phyloP scores from a whole-genome alignment of 371 early-diverging fungal species.

The Haplosporangium sp. region DNA sequence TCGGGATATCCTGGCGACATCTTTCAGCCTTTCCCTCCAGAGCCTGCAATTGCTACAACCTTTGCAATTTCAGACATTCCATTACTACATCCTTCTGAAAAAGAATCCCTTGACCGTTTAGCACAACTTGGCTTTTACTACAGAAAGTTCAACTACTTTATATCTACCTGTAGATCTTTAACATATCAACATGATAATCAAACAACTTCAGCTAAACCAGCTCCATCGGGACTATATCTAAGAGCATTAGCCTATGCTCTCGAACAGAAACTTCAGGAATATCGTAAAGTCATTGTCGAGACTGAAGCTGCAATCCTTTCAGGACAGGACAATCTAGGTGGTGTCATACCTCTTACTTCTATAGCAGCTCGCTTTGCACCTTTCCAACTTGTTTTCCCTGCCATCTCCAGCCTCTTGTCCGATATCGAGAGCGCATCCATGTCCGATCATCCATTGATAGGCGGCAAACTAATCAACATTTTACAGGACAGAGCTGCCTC shows the following conservation, averaged over 20 bases:
- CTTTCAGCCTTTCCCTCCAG: conserved; percentile 69
- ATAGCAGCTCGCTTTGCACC: conserved; percentile 47
- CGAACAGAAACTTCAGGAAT: conserved; percentile 64
- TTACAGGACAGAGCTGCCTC: conserved; percentile 68
- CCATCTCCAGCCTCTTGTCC: conserved; percentile 23
- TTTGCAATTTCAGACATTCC: conserved; percentile 73
- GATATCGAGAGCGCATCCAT: conserved; percentile 17
- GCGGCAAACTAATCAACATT: conserved; percentile 67
- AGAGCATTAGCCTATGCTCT: conserved; percentile 66
- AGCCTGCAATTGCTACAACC: conserved; percentile 59
- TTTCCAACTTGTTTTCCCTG: conserved; percentile 51
- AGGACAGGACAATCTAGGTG: conserved; percentile 51
- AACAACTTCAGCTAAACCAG: neutral
- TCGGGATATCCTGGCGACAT: conserved; percentile 78
- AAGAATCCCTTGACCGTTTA: conserved; percentile 71
- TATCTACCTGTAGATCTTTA: conserved; percentile 24
- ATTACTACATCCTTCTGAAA: conserved; percentile 76
- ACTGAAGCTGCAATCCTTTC: conserved; percentile 62
- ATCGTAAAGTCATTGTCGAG: conserved; percentile 65
- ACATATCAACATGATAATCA: neutral
- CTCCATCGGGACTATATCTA: conserved; percentile 30
- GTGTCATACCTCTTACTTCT: conserved; percentile 39
- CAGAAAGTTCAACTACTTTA: conserved; percentile 60
- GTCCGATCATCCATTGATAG: conserved; percentile 56
- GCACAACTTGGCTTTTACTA: conserved; percentile 75